Base-by-base conservation (phyloP, 1,139 yeast genomes). In the Nakaseomyces nivariensis region DNA sequence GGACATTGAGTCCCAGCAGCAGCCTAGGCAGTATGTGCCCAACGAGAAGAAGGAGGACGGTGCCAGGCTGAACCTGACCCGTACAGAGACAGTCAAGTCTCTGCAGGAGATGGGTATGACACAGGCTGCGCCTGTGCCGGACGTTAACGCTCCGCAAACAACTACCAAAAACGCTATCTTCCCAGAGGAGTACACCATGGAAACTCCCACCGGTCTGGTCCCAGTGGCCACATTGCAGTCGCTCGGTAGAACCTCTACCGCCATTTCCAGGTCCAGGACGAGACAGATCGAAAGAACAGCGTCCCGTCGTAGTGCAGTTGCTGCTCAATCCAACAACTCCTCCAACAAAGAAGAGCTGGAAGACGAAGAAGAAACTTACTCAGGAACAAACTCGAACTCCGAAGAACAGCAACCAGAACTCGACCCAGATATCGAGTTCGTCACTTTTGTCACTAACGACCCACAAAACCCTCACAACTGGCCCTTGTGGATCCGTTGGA, bases 401-500 rank as follows among this genome's bases (percentile, higher is more conserved):
- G 64, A 61, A 43, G 64, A 61, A 4, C 54, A 51, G 25, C 43
- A 46, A 11, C 42, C 42, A 29, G 70, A 66, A 8, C 59, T 79
- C 34, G 87, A 82, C 58, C 80, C 82, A 4, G 87, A 81, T 43
- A 76, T 82, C 50, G 90, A 87, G 63, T 84, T 85, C 62, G 96
- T 88, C 52, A 88, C 96, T 0, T 88, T 86, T 64, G 70, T 73
- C 5, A 72, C 81, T 11, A 77, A 78, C 55, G 96, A 88, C 64
- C 92, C 94, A 0, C 89, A 80, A 57, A 89, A 88, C 66, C 96
- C 97, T 26, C 82, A 83, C 61, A 88, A 88, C 66, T 89, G 96
- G 96, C 70, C 77, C 25, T 56, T 72, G 43, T 57, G 60, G 55
- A 52, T 67, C 37, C 81, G 81, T 62, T 84, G 95, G 90, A 13